Evolutionary conservation across 495 filamentous ascomycete genomes (phyloP).

Genomic region (Podospora pseudoanserina): DNA sequence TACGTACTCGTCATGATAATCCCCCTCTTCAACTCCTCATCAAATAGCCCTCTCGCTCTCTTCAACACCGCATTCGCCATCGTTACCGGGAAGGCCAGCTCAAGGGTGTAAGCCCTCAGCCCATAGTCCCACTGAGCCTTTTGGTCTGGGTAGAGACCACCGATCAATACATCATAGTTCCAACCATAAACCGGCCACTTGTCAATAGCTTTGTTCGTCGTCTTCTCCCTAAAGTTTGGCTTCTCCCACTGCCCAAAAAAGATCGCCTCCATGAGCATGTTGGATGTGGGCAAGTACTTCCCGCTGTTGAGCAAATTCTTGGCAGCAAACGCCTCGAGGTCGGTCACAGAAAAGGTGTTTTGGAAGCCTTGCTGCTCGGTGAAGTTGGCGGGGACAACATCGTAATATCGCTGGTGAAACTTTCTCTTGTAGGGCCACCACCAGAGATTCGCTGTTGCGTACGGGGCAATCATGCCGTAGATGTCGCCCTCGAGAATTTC

Average conservation of each 20-base stretch:
- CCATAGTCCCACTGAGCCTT: conserved; percentile 48
- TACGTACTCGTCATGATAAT: conserved; percentile 48
- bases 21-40: conserved; percentile 41
- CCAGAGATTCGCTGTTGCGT: conserved; percentile 50
- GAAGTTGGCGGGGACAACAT: conserved; percentile 38
- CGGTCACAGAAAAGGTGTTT: conserved; percentile 49
- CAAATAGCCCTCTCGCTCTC: conserved; percentile 43
- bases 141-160: conserved; percentile 46
- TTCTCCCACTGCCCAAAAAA: conserved; percentile 44
- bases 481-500: conserved; percentile 26
- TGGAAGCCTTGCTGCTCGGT: conserved; percentile 47
- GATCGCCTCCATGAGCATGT: conserved; percentile 47
- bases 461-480: conserved; percentile 46
- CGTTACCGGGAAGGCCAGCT: conserved; percentile 49
- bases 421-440: conserved; percentile 50
- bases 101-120: conserved; percentile 44
- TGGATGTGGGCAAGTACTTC: conserved; percentile 46
- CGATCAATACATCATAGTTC: conserved; percentile 27
- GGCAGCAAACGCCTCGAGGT: conserved; percentile 41
- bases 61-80: conserved; percentile 47
- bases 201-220: conserved; percentile 36
- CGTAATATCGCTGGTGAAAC: conserved; percentile 51
- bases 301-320: conserved; percentile 43
- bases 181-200: conserved; percentile 50
- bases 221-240: conserved; percentile 52